A percentile compares a stretch with the other conserved stretches of the same genome.
These are phyloP conservation scores for Asterochloris erici DNA, from an alignment of 139 green algal species.

Conservation along the genomic window DNA sequence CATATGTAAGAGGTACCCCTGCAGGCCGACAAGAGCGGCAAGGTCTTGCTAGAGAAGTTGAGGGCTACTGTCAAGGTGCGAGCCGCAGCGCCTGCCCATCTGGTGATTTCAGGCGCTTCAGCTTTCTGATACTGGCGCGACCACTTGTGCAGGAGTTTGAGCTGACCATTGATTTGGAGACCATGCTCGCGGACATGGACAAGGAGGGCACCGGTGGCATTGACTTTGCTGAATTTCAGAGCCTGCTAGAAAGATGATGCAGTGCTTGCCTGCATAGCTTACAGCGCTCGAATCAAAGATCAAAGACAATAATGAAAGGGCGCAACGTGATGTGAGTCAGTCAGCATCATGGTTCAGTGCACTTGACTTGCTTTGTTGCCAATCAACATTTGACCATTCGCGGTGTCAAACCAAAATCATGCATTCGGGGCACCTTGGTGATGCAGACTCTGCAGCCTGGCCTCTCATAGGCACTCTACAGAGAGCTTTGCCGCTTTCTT, in stretches of 20 bases:
- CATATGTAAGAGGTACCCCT: background rate
- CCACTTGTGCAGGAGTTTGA: slow-evolving; percentile 65
- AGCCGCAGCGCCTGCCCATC: background rate
- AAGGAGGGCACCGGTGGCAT: slow-evolving; percentile 54
- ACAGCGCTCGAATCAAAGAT: too few species aligned
- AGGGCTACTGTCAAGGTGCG: slow-evolving; percentile 56
- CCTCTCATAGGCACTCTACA: background rate
- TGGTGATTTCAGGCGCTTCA: background rate
- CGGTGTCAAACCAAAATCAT: too few species aligned
- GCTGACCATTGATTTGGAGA: slow-evolving; percentile 69
- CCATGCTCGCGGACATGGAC: slow-evolving; percentile 62
- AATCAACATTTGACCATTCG: too few species aligned
- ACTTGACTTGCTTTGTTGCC: too few species aligned
- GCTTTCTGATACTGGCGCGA: background rate
- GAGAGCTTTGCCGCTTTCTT: background rate
- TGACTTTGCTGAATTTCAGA: slow-evolving; percentile 70
- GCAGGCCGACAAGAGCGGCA: slow-evolving; percentile 25
- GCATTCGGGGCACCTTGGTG: too few species aligned
- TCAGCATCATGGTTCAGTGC: too few species aligned
- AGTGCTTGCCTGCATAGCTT: too few species aligned
- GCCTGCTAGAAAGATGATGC: slow-evolving; percentile 28
- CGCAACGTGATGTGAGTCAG: too few species aligned
- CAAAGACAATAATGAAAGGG: too few species aligned
- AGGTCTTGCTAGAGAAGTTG: slow-evolving; percentile 66
- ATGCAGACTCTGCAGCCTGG: too few species aligned